phyloP scores from a whole-genome alignment of 768 basidiomycete species.

The Lactifluus rugatus region DNA sequence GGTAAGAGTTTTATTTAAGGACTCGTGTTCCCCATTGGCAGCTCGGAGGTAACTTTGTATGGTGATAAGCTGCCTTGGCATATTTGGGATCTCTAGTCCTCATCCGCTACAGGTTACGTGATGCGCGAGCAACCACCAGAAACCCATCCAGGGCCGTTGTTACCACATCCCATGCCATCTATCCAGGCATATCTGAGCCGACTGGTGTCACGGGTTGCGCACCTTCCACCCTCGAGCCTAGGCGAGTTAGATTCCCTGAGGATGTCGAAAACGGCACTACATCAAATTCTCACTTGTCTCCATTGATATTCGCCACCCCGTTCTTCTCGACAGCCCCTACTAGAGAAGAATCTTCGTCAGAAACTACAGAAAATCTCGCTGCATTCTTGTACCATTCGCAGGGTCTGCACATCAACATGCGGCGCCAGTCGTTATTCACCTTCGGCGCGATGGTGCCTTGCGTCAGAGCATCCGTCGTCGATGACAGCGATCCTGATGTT shows the following conservation, averaged over 20 bases:
- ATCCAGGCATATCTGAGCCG: background rate
- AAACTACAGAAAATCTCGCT: background rate
- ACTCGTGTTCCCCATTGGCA: background rate
- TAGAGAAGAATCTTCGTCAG: background rate
- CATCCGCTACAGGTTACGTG: slow-evolving; percentile 11
- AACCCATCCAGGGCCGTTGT: background rate
- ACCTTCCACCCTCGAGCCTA: slow-evolving; percentile 5
- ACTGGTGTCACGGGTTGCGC: background rate
- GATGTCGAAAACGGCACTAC: background rate
- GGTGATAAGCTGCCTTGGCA: slow-evolving; percentile 14
- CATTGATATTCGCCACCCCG: background rate
- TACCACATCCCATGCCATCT: background rate
- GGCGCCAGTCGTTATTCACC: background rate
- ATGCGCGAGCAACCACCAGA: background rate
- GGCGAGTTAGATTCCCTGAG: background rate
- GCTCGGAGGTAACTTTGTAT: background rate
- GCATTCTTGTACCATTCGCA: background rate
- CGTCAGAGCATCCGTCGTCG: background rate
- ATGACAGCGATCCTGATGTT: background rate
- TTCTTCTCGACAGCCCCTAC: background rate
- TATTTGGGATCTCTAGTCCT: slow-evolving; percentile 14
- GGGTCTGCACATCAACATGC: background rate
- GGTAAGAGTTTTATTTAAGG: slow-evolving; percentile 9
- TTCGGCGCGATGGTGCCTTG: background rate
- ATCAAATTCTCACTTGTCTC: background rate